Evolutionary conservation across 441 rosid genomes (phyloP), one percentile per base, ranked within the genome.

Genomic region (Erodium moschatum): DNA sequence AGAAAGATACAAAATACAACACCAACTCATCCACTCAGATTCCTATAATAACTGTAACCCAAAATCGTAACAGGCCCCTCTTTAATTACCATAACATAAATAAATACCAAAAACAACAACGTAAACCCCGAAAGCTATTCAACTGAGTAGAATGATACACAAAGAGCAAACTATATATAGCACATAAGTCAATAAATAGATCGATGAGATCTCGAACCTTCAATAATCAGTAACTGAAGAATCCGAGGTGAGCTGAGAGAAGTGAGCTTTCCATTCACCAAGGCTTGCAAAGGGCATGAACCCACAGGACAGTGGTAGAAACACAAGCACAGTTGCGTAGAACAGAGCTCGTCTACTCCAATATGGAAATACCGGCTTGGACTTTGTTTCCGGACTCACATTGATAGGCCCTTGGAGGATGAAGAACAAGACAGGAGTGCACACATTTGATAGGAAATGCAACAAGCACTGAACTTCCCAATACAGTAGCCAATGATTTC

Each of bases 401-500:
- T 56, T 12, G 42, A 87, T 46, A 0, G 89, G 90, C 11, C 97
- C 96, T 2, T 86, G 76, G 20, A 94, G 83, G 18, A 81, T 19
- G 64, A 64, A 15, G 69, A 81, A 87, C 77, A 91, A 71, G 9
- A 60, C 42, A 1, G 89, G 69, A 0, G 83, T 77, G 40, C 69
- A 84, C 11, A 73, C 68, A 58, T 78, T 87, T 0, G 89, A 79
- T 42, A 87, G 44, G 75, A 89, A 90, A 61, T 90, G 97, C 65
- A 87, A 69, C 11, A 78, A 3, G 85, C 97, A 91, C 6, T 86
- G 75, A 69, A 73, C 67, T 69, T 86, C 94, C 97, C 99, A 94
- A 56, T 83, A 76, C 2, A 82, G 9, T 11, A 94, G 80, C 98
- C 98, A 94, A 44, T 65, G 72, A 7, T 73, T 70, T 62, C 97